Percentiles rank a stretch among this genome's conserved stretches.
Conservation (phyloP, 352 stramenopile species). For the Globisporangium abappressorium region DNA sequence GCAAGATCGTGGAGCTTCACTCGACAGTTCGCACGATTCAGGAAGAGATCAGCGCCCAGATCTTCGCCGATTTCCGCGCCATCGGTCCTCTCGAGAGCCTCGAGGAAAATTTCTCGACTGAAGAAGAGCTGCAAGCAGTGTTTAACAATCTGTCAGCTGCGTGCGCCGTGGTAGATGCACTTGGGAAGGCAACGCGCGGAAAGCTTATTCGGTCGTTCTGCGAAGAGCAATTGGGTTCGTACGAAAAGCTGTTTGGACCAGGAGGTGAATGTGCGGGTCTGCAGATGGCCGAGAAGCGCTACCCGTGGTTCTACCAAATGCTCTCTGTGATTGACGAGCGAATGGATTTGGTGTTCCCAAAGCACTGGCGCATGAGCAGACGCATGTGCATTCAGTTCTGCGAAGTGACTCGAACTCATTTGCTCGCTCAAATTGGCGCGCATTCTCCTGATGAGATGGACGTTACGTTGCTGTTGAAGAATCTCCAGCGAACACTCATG, state of each 20-base stretch:
- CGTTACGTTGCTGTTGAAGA: conserved; percentile 68
- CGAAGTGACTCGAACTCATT: conserved; percentile 73
- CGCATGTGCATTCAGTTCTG: conserved; percentile 93
- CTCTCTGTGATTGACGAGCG: conserved; percentile 64
- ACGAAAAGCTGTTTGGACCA: conserved; percentile 64
- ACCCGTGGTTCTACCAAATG: conserved; percentile 81
- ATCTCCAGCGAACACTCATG: conserved; percentile 69
- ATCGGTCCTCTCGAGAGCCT: conserved; percentile 70
- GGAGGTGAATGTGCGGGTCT: conserved; percentile 52
- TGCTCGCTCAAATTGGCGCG: conserved; percentile 61
- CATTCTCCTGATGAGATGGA: conserved; percentile 75
- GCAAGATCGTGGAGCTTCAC: conserved; percentile 92
- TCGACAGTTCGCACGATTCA: conserved; percentile 90
- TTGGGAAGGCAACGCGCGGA: conserved; percentile 62
- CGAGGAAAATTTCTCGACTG: conserved; percentile 68
- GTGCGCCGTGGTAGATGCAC: conserved; percentile 63
- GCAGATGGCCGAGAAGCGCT: conserved; percentile 65
- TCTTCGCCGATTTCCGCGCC: conserved; percentile 90
- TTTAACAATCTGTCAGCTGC: conserved; percentile 68
- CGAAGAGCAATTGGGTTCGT: conserved; percentile 55
- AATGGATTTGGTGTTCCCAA: conserved; percentile 94
- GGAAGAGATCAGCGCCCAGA: conserved; percentile 81
- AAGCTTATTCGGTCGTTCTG: conserved; percentile 77
- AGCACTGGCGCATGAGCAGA: conserved; percentile 94
- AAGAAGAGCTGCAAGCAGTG: conserved; percentile 62